Base-by-base conservation (phyloP, 495 filamentous ascomycete genomes). In the Daldinia vernicosa region DNA sequence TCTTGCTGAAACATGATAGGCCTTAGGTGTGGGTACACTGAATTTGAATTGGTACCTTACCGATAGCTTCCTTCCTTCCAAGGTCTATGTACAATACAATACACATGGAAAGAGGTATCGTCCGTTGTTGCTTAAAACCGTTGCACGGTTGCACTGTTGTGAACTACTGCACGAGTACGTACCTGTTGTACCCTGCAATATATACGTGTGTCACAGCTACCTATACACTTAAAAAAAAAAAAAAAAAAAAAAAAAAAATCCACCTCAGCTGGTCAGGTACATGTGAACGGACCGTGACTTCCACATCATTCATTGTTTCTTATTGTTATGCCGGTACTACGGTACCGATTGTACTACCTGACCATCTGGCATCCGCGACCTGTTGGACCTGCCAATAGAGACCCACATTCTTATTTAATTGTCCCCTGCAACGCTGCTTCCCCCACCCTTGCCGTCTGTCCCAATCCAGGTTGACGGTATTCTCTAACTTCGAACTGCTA, bases 351-450 rank as follows among this genome's bases (percentile, higher is more conserved):
- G 50, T 53, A 30, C 27, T 52, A 52, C 50, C 50, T 52, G 14
- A 52, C 47, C 40, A 45, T 52, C 47, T 52, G 6, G 22, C 47
- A 52, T 28, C 47, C 40, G 35, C 60, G 43, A 54, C 35, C n/a
- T 60, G 50, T 58, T 53, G 63, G 43, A 54, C 35, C n/a, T 60
- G 50, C 66, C 60, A 69, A 58, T 63, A 4, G 43, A 2, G 66
- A 52, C 43, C 66, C 59, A 69, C 59, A 69, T 59, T 63, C 32
- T 59, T 55, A 59, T 63, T 63, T 69, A 69, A 57, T 62, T n/a
- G n/a, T 68, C 54, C 54, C 33, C 33, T 33, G 28, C 27, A 7
- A 24, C 51, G 14, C 24, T 54, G 30, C 54, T 12, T 26, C 19
- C 5, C 47, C 22, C 27, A 53, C 17, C 24, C 50, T 53, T 53